phyloP scores from a whole-genome alignment of 2,329 filamentous ascomycete genomes.

The Massarina eburnea region DNA sequence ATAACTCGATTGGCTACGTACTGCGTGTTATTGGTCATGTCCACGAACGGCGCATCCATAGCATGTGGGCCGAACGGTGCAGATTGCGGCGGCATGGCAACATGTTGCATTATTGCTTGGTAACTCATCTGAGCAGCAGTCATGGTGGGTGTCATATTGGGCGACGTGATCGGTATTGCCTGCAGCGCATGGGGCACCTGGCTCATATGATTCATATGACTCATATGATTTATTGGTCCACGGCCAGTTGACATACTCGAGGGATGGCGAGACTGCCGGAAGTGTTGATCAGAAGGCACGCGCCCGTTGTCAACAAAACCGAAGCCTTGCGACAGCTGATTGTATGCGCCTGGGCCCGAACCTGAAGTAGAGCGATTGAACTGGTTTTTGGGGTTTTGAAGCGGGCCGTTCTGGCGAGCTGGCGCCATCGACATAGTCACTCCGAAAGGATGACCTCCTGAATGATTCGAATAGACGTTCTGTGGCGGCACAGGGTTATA shows the following conservation, averaged over 20 bases:
- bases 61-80: conserved; percentile 8
- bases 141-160: conserved; percentile 13
- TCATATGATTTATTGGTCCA: conserved; percentile 6
- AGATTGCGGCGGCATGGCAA: conserved; percentile 13
- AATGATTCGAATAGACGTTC: conserved; percentile 2
- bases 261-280: conserved; percentile 18
- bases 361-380: conserved; percentile 4
- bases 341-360: conserved; percentile 13
- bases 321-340: conserved; percentile 3
- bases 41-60: conserved; percentile 23
- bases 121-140: too few species aligned
- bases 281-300: conserved; percentile 12
- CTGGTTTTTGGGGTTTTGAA: conserved; percentile 15
- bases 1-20: conserved; percentile 11
- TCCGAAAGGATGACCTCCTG: conserved; percentile 3
- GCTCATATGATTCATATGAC: conserved; percentile 9
- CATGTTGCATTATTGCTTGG: too few species aligned
- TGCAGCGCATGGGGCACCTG: conserved; percentile 11
- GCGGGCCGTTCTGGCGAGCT: conserved; percentile 8
- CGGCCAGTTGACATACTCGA: conserved; percentile 15
- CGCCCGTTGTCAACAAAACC: conserved; percentile 20
- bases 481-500: background rate
- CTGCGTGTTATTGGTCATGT: conserved; percentile 32
- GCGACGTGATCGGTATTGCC: conserved; percentile 5
- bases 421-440: conserved; percentile 6